These are phyloP conservation scores for Elsinoe arachidis DNA, from an alignment of 2,329 filamentous ascomycete genomes.

Conservation along the genomic window DNA sequence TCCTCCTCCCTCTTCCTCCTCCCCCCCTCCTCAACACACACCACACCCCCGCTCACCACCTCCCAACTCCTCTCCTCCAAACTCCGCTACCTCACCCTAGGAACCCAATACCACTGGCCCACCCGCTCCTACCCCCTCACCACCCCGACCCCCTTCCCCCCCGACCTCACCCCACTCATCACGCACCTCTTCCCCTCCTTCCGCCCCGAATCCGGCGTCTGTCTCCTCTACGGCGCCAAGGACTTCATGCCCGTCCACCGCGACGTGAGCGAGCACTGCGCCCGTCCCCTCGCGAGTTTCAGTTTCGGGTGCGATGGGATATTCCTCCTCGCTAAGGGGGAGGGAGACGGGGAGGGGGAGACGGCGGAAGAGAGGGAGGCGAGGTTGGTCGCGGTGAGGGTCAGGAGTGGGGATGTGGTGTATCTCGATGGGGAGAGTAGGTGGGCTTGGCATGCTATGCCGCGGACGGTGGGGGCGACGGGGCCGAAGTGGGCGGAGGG, in stretches of 20 bases:
- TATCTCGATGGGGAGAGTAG: constrained; percentile 16
- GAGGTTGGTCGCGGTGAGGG: constrained; percentile 15
- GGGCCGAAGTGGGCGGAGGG: constrained; percentile 14
- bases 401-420: constrained; percentile 16
- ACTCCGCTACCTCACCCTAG: constrained; percentile 18
- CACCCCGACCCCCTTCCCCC: constrained; percentile 14
- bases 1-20: constrained; percentile 25
- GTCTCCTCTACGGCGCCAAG: constrained; percentile 16
- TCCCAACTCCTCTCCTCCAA: constrained; percentile 15
- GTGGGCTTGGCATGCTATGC: constrained; percentile 20
- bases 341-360: constrained; percentile 3
- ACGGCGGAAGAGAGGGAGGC: constrained; percentile 21
- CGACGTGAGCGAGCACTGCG: constrained; percentile 17
- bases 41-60: constrained; percentile 13
- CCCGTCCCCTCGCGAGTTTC: constrained; percentile 14
- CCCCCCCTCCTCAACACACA: constrained; percentile 23
- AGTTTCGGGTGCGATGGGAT: constrained; percentile 18
- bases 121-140: constrained; percentile 16
- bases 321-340: constrained; percentile 16
- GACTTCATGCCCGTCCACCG: constrained; percentile 19
- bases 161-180: constrained; percentile 13
- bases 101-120: constrained; percentile 18
- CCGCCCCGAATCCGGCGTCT: constrained; percentile 15
- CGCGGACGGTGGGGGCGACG: constrained; percentile 15
- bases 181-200: constrained; percentile 16